A percentile compares a stretch with the other conserved stretches of the same genome.
Evolutionary conservation across 2,329 filamentous ascomycete species (phyloP).

Genomic region (Phialophora macrospora): DNA sequence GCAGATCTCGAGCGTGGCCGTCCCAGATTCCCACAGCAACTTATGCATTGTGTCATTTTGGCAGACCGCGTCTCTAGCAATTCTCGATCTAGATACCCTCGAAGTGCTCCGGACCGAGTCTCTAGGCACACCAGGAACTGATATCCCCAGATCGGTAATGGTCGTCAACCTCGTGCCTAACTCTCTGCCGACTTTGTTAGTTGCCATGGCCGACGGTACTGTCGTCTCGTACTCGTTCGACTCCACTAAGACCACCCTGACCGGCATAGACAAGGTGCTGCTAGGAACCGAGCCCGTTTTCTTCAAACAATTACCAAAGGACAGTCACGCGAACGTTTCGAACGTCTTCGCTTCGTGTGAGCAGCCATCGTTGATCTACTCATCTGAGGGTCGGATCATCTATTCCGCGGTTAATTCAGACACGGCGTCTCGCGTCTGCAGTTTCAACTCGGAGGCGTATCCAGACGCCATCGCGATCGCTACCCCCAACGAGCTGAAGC

Average conservation of each 20-base stretch:
- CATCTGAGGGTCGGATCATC: constrained; percentile 80
- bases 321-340: constrained; percentile 61
- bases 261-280: constrained; percentile 77
- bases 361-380: constrained; percentile 91
- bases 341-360: constrained; percentile 94
- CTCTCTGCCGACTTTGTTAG: constrained; percentile 76
- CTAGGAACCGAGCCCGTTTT: constrained; percentile 84
- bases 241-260: constrained; percentile 64
- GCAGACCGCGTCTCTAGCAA: constrained; percentile 76
- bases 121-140: constrained; percentile 69
- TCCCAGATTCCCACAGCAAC: constrained; percentile 66
- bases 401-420: constrained; percentile 94
- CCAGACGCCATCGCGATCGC: constrained; percentile 81
- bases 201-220: constrained; percentile 90
- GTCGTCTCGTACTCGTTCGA: constrained; percentile 83
- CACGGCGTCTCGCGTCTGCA: constrained; percentile 77
- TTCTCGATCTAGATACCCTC: constrained; percentile 72
- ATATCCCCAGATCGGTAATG: constrained; percentile 80
- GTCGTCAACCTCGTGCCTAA: constrained; percentile 73
- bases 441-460: constrained; percentile 81
- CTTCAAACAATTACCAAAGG: constrained; percentile 75
- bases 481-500: constrained; percentile 74
- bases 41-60: constrained; percentile 86
- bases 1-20: constrained; percentile 83
- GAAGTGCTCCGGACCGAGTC: constrained; percentile 68